These are phyloP conservation scores for Massarina eburnea DNA, from an alignment of 2,329 filamentous ascomycete genomes.

Conservation along the genomic window DNA sequence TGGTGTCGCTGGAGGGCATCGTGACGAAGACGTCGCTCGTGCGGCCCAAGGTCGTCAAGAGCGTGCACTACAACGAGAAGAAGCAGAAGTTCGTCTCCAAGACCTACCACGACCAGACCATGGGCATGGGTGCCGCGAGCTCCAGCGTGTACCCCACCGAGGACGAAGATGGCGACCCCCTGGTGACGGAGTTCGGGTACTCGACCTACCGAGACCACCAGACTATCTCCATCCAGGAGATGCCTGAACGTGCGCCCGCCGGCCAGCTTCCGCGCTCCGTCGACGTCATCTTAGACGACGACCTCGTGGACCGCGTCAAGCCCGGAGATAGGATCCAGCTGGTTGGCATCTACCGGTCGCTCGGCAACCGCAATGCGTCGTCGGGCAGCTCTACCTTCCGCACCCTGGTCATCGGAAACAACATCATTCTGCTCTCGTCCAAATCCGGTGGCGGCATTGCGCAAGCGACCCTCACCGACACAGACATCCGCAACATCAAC, in stretches of 20 bases:
- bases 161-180: slow-evolving; percentile 87
- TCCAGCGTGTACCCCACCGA: slow-evolving; percentile 92
- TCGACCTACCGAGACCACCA: slow-evolving; percentile 96
- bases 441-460: slow-evolving; percentile 95
- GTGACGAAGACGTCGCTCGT: slow-evolving; percentile 96
- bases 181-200: slow-evolving; percentile 94
- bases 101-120: slow-evolving; percentile 95
- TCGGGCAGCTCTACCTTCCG: slow-evolving; percentile 93
- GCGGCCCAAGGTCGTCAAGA: slow-evolving; percentile 95
- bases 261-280: slow-evolving; percentile 94
- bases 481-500: slow-evolving; percentile 98
- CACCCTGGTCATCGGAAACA: slow-evolving; percentile 90
- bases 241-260: slow-evolving; percentile 94
- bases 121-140: slow-evolving; percentile 84
- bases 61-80: slow-evolving; percentile 91
- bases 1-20: slow-evolving; percentile 97
- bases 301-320: slow-evolving; percentile 91
- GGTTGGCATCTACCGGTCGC: slow-evolving; percentile 91
- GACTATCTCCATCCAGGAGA: slow-evolving; percentile 97
- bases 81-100: slow-evolving; percentile 85
- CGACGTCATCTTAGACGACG: slow-evolving; percentile 95
- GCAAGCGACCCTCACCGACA: slow-evolving; percentile 89
- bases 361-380: slow-evolving; percentile 91
- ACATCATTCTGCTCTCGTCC: slow-evolving; percentile 89
- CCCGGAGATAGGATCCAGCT: slow-evolving; percentile 95